A percentile compares a stretch with the other conserved stretches of the same genome.
These are phyloP conservation scores for Mortierella sp. DNA, from an alignment of 371 early-diverging fungal species.

Conservation along the genomic window DNA sequence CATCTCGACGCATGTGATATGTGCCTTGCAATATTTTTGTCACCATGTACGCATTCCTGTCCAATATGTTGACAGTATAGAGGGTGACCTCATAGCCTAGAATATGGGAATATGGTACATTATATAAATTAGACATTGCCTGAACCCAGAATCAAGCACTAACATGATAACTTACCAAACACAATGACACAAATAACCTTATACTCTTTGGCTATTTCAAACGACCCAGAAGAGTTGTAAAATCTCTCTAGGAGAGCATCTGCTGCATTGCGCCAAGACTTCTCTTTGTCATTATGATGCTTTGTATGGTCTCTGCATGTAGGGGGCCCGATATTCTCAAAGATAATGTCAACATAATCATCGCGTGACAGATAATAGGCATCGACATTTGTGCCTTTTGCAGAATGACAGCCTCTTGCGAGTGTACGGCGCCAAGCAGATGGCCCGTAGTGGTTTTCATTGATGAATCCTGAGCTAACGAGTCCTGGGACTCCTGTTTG, in stretches of 20 bases:
- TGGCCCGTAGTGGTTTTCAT: constrained; percentile 27
- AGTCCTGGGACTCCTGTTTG: constrained; percentile 23
- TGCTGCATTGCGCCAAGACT: constrained; percentile 11
- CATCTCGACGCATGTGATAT: constrained; percentile 14
- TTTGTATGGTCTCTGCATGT: constrained; percentile 17
- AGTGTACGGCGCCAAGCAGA: constrained; percentile 25
- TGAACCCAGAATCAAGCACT: not conserved
- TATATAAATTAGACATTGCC: not conserved
- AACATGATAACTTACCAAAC: constrained; percentile 11
- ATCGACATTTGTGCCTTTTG: constrained; percentile 32
- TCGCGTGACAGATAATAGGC: constrained; percentile 17
- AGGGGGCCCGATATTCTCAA: not conserved
- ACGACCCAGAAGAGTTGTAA: constrained; percentile 20
- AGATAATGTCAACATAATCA: constrained; percentile 11
- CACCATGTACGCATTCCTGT: constrained; percentile 13
- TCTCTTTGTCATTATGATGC: constrained; percentile 11
- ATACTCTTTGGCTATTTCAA: constrained; percentile 24
- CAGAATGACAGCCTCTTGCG: not conserved
- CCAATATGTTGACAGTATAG: constrained; percentile 11
- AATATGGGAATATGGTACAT: too few relatives aligned
- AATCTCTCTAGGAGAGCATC: constrained; percentile 17
- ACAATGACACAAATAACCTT: constrained; percentile 9
- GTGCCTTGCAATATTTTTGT: constrained; percentile 15
- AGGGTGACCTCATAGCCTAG: constrained; percentile 13
- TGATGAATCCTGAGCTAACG: constrained; percentile 3